Base-by-base conservation (phyloP, 225 moss, liverwort and hornwort species). In the Straminergon stramineum region DNA sequence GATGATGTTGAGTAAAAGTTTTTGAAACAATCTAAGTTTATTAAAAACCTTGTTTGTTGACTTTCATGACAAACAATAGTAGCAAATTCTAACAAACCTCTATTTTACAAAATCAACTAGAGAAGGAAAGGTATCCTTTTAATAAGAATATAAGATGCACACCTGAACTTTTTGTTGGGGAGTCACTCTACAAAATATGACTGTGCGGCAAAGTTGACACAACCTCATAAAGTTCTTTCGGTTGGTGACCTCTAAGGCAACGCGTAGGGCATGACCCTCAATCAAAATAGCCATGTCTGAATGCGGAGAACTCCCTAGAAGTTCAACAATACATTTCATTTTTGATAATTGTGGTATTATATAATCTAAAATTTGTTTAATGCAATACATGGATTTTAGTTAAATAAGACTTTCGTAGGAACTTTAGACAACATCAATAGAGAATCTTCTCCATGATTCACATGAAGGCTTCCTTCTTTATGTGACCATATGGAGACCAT, bases 111-210 rank as follows among this genome's bases (percentile, higher is more conserved):
- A 68, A 81, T 48, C 21, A 81, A 69, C 3, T 37, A 64, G 15
- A 55, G 24, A 71, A 84, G 58, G 63, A 39, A 39, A 31, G 41
- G 15, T 35, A 80, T 43, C 30, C 23, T 24, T 83, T 26, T 39
- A 3, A 35, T 35, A 60, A n/a, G n/a, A n/a, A n/a, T n/a, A n/a
- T n/a, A n/a, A 35, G 20, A 71, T 81, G 39, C 63, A 65, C 64
- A 97, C 99, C 95, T 99, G 96, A 68, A 96, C 95, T 91, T 99
- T 99, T 53, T 97, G 97, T 43, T 95, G 65, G 13, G 99, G 99
- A 66, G 96, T 95, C 32, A 99, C 97, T 88, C 97, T 92, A 90
- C 96, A 99, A 87, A 93, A 99, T 31, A 99, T 91, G 48, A 99
- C 97, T 43, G 97, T 95, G 86, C 96, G 95, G 77, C 99, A 97